Evolutionary conservation across 2,329 filamentous ascomycete species (phyloP), one percentile per base, ranked within the genome.

Genomic region (Aureobasidium sp.): DNA sequence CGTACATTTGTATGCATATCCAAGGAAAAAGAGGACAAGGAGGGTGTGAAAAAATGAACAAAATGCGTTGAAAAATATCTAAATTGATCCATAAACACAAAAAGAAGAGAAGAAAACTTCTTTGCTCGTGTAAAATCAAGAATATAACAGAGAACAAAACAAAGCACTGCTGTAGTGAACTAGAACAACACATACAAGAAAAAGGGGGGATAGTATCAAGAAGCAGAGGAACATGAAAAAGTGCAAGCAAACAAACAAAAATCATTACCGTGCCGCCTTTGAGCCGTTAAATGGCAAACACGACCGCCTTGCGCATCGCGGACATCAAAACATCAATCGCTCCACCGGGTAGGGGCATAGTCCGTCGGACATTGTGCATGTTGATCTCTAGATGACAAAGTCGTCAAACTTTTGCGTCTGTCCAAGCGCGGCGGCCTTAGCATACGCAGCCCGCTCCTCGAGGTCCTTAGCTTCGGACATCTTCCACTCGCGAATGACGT

Each of bases 401-500:
- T 58, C 49, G 20, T 52, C 41, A 31, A 36, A 52, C 39, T 61
- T 52, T 44, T 61, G 17, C 12, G 49, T 62, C 41, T 56, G 27
- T n/a, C 39, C 60, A 22, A 62, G 60, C 14, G 62, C 62, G 17
- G 53, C 62, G 14, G 55, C 62, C 53, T 53, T 60, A 11, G 48
- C 52, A 62, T 77, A 78, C 8, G 69, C 71, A 0, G 68, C 69
- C 15, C 75, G 68, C 62, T 75, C 72, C 27, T 68, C 69, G 17
- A 64, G 61, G 59, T 78, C 76, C 52, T 72, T 68, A 3, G 68
- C 70, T 61, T 78, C 72, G 5, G 72, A 73, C 42, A 69, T 68
- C 56, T 70, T 12, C 77, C 77, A 79, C 22, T 76, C 64, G 6
- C 68, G 66, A 15, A 75, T 66, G 7, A 77, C 75, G 63, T 78